A percentile compares a stretch with the other conserved stretches of the same genome.
Evolutionary conservation across 1,284 basidiomycete genomes (phyloP).

Genomic region (Malassezia psittaci): DNA sequence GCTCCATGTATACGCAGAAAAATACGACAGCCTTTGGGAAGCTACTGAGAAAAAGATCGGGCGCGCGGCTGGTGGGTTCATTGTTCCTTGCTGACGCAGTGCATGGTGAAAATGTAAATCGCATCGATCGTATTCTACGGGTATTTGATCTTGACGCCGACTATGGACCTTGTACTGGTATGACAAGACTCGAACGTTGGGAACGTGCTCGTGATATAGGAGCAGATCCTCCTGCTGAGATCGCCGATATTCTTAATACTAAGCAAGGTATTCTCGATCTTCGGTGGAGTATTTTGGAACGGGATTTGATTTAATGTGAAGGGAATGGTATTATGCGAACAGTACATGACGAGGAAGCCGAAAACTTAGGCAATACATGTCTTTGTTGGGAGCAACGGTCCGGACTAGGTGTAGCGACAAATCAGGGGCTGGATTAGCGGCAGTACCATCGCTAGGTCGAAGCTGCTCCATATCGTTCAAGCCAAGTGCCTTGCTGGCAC

Average conservation of each 20-base stretch:
- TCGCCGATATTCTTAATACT: constrained; percentile 48
- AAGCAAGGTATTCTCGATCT: constrained; percentile 25
- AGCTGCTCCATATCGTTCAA: constrained; percentile 9
- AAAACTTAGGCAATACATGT: constrained; percentile 97
- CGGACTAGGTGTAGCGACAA: constrained; percentile 66
- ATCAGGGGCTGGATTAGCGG: constrained; percentile 39
- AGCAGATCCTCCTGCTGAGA: constrained; percentile 71
- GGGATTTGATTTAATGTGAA: neutral
- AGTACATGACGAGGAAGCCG: constrained; percentile 56
- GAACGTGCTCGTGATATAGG: constrained; percentile 70
- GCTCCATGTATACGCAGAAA: constrained; percentile 26
- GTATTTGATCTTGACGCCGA: constrained; percentile 42
- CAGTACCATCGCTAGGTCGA: constrained; percentile 2
- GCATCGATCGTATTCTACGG: constrained; percentile 41
- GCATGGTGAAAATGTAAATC: constrained; percentile 31
- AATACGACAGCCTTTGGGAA: constrained; percentile 32
- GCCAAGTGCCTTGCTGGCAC: constrained; percentile 28
- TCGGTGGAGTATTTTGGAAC: constrained; percentile 10
- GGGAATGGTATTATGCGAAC: constrained; percentile 4
- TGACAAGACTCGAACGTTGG: constrained; percentile 76
- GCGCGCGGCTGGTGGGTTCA: constrained; percentile 18
- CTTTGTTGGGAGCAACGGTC: constrained; percentile 88
- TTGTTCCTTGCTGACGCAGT: constrained; percentile 20
- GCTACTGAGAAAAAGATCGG: constrained; percentile 23
- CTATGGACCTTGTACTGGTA: constrained; percentile 67